Percentiles rank a stretch among this genome's conserved stretches.
These are phyloP conservation scores for Rheum nobile DNA, from an alignment of 148 eudicot genomes.

Conservation along the genomic window DNA sequence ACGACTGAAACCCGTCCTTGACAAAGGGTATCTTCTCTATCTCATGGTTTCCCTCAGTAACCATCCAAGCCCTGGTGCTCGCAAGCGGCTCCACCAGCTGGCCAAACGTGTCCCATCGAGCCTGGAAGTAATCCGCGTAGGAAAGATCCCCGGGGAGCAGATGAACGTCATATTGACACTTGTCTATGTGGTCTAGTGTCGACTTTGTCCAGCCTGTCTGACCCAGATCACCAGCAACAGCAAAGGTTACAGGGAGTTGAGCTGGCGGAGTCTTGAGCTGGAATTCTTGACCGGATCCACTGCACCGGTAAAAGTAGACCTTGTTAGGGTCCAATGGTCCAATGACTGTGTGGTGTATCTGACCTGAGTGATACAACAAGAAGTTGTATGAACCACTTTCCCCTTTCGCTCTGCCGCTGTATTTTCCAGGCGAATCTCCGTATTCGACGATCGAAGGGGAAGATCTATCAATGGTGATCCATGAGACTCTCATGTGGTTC, in stretches of 20 bases:
- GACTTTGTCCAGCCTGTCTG: conserved; percentile 98
- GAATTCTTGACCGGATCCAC: conserved; percentile 68
- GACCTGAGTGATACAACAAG: conserved; percentile 62
- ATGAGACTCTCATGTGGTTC: conserved; percentile 71
- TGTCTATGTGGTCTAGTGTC: conserved; percentile 72
- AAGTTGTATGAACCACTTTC: conserved; percentile 65
- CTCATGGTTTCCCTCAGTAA: conserved; percentile 94
- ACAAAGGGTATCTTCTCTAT: conserved; percentile 51
- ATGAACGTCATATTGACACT: conserved; percentile 70
- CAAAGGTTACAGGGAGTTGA: conserved; percentile 66
- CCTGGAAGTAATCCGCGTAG: conserved; percentile 79
- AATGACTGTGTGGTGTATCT: conserved; percentile 82
- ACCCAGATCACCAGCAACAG: conserved; percentile 94
- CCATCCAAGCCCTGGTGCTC: conserved; percentile 96
- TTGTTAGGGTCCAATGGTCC: conserved; percentile 68
- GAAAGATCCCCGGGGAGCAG: conserved; percentile 93
- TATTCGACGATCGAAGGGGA: conserved; percentile 74
- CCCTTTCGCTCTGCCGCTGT: conserved; percentile 45
- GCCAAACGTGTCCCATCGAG: conserved; percentile 85
- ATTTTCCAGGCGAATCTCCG: conserved; percentile 64
- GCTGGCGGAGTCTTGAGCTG: conserved; percentile 80
- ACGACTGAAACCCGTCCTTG: conserved; percentile 57
- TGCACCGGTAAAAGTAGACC: conserved; percentile 71
- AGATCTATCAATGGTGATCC: conserved; percentile 60
- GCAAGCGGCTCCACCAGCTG: conserved; percentile 94